Percentiles rank a stretch among this genome's conserved stretches.
phyloP scores from a whole-genome alignment of 2,329 filamentous ascomycete species.

The Colletotrichum coccodes region DNA sequence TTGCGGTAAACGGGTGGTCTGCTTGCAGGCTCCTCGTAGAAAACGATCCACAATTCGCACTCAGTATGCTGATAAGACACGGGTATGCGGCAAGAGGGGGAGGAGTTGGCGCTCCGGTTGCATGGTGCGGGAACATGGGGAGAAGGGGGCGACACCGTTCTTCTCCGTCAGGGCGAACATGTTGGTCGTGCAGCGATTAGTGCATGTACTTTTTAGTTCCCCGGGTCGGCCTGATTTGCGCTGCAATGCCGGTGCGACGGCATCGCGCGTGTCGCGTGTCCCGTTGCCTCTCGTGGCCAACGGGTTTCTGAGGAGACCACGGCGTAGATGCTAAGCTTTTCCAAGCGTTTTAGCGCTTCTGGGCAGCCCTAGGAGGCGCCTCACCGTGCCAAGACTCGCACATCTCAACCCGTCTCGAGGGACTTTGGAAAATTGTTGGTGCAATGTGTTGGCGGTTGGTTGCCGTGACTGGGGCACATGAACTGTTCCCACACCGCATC shows the following conservation, averaged over 20 bases:
- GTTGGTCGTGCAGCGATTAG: neutral
- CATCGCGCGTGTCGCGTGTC: neutral
- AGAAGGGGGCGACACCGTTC: too few relatives aligned
- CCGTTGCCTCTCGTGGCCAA: neutral
- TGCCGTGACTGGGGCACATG: neutral
- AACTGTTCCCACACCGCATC: neutral
- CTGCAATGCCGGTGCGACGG: too few relatives aligned
- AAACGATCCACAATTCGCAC: neutral
- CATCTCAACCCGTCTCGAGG: neutral
- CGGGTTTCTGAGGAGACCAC: neutral
- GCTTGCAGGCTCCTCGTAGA: neutral
- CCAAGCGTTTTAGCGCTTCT: neutral
- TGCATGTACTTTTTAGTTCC: too few relatives aligned
- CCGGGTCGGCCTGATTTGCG: too few relatives aligned
- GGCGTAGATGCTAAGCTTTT: neutral
- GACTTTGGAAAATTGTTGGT: neutral
- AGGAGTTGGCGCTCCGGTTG: neutral
- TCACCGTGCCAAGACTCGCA: neutral
- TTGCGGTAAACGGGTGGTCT: neutral
- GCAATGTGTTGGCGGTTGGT: neutral
- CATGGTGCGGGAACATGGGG: too few relatives aligned
- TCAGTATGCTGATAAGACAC: neutral
- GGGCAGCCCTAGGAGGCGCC: neutral
- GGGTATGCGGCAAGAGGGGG: slow-evolving; percentile 2
- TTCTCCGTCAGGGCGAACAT: neutral